A percentile compares a stretch with the other conserved stretches of the same genome.
Conservation (phyloP, 768 basidiomycete genomes). For the Rhodosporidiobolus odoratus region DNA sequence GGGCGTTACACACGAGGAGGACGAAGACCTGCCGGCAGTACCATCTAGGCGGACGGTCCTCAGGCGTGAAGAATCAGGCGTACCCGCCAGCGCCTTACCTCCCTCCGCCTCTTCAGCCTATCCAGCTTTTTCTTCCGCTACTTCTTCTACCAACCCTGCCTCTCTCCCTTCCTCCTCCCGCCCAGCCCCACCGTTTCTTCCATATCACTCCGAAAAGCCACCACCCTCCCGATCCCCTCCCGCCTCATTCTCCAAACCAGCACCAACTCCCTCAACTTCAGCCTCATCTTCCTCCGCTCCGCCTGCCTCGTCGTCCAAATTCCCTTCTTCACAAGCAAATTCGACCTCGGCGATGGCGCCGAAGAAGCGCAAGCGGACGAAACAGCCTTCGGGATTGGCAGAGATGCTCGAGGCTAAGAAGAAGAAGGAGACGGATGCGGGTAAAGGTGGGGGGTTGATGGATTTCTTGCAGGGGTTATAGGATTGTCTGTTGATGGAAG, state of each 20-base stretch:
- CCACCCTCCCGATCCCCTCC: neutral
- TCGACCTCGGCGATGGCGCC: too few species aligned
- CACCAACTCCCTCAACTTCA: neutral
- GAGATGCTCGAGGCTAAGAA: conserved; percentile 32
- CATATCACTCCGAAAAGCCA: neutral
- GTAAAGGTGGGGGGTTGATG: conserved; percentile 1
- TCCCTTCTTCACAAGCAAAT: neutral
- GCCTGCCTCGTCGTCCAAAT: neutral
- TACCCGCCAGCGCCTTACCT: neutral
- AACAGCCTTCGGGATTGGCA: conserved; percentile 22
- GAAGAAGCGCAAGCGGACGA: conserved; percentile 25
- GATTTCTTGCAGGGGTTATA: conserved; percentile 30
- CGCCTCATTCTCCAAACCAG: neutral
- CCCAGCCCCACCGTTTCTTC: too few species aligned
- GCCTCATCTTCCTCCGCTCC: neutral
- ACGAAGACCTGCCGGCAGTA: too few species aligned
- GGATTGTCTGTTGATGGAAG: too few species aligned
- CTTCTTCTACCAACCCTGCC: neutral
- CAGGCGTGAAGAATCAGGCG: too few species aligned
- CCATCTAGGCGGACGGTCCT: too few species aligned
- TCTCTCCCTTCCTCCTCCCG: neutral
- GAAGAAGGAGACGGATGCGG: conserved; percentile 7
- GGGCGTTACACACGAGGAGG: too few species aligned
- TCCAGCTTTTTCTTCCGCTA: neutral
- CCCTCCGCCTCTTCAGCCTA: neutral